Percentiles rank a stretch among this genome's conserved stretches.
Conservation (phyloP, 305 asterid genomes). For the Lippia alba region DNA sequence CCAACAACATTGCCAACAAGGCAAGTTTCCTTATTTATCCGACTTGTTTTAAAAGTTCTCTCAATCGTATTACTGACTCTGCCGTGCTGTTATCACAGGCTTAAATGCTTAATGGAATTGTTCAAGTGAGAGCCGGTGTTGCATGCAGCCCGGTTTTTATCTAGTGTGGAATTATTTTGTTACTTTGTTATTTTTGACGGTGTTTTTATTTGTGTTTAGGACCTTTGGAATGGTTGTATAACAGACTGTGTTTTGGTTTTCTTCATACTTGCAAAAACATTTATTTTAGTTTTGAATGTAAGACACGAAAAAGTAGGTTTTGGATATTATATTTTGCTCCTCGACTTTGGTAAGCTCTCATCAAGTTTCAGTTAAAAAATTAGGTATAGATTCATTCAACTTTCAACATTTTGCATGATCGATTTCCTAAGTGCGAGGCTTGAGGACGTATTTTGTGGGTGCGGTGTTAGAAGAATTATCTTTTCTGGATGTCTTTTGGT, state of each 20-base stretch:
- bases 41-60: not conserved
- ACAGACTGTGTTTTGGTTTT: constrained; percentile 37
- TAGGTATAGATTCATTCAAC: too few species aligned
- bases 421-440: too few species aligned
- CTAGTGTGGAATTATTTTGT: constrained; percentile 25
- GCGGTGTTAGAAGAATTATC: too few species aligned
- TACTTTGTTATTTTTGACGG: constrained; percentile 26
- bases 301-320: constrained; percentile 20
- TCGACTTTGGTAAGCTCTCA: too few species aligned
- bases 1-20: constrained; percentile 79
- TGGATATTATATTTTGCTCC: constrained; percentile 14
- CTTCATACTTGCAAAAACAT: constrained; percentile 31
- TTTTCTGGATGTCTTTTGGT: too few species aligned
- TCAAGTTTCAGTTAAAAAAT: too few species aligned
- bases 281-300: constrained; percentile 42
- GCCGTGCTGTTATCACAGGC: constrained; percentile 36
- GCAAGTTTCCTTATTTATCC: constrained; percentile 39
- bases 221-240: constrained; percentile 31
- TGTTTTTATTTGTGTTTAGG: constrained; percentile 41
- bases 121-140: constrained; percentile 30
- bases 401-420: too few species aligned
- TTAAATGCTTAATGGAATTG: constrained; percentile 39
- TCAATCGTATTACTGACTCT: constrained; percentile 6
- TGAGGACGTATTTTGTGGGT: too few species aligned
- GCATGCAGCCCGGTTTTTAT: constrained; percentile 35